Base-by-base conservation (phyloP, 768 basidiomycete species). In the Podaxis mareebaensis region DNA sequence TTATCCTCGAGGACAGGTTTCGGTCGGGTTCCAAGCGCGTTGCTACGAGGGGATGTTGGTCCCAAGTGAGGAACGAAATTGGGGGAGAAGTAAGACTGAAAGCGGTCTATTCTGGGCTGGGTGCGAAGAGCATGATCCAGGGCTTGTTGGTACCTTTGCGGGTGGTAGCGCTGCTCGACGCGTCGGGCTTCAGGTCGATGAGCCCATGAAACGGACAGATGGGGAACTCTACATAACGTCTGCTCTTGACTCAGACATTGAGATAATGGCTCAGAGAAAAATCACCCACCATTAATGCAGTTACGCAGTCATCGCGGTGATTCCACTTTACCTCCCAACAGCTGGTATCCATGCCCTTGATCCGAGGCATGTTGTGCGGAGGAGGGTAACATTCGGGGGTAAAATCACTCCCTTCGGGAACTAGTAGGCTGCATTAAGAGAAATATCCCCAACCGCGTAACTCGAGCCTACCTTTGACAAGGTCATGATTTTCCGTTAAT, bases 281-380 rank as follows among this genome's bases (percentile, higher is more conserved):
- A 26, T 26, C 17, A 72, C 77, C 60, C 71, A 91, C 92, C 83
- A 85, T 84, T 53, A 91, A 77, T 24, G 92, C 92, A 64, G 77
- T 84, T 46, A 92, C 82, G 64, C 88, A 90, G 67, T 93, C 87
- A 64, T 91, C 88, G 48, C 92, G 81, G 71, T 90, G 85, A 28
- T 82, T 78, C 89, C 90, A 94, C 70, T 93, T 94, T 44, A 92
- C 80, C 68, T 90, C 89, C 86, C 89, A 93, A 63, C 88, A 87
- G 4, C 79, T 74, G 0, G 68, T 65, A 58, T 86, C 83, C 90
- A 91, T 92, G 11, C 69, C 68, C 4, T 79, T 48, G 38, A 79
- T 79, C 46, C 87, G 85, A 28, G 82, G 81, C 3, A 76, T 79
- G 67, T 86, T 75, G 67, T 93, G 91, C 3, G 88, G 87, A 46